Evolutionary conservation across 371 early-diverging fungal genomes (phyloP), one percentile per base, ranked within the genome.

Genomic region (Saksenaea vasiformis): DNA sequence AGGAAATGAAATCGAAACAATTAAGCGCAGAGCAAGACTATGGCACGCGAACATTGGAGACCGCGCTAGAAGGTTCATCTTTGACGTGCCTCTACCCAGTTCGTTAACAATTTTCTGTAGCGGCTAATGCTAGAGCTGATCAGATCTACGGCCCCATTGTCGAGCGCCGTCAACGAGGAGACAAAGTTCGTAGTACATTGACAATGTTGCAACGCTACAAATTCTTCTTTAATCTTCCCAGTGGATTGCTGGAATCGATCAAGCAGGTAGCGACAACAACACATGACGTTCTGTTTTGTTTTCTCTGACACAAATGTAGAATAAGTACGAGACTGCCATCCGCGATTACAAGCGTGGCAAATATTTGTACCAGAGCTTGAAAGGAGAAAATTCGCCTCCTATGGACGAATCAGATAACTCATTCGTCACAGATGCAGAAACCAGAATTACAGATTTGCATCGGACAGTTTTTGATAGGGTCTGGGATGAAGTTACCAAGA

Each of bases 331-430:
- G 68, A 85, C 89, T 36, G 95, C 93, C 0, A 95, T 96, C 27
- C 86, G 95, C n/a, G 96, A 97, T 69, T 98, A 95, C 79, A 94
- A 95, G 69, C 95, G 94, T 73, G 98, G 98, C 14, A 87, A 87
- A 60, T 86, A 85, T 51, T 79, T 92, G 11, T 82, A 86, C 36
- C 80, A 83, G 59, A 77, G 71, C 0, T 69, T 85, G 34, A 78
- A 78, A 60, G 74, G 68, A 3, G 74, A 76, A 39, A 26, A 65
- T 36, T 38, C 54, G n/a, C 68, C 22, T 53, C 41, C 37, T 24
- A 56, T 35, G 8, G 47, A 54, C 36, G 57, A 55, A 5, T 39
- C 57, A 9, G 47, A 41, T 26, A 67, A 26, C 8, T 55, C 64
- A 8, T 67, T 65, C 11, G 56, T 54, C 0, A 56, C 63, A 28